These are phyloP conservation scores for Colletotrichum horii DNA, from an alignment of 2,329 filamentous ascomycete species.

Conservation along the genomic window DNA sequence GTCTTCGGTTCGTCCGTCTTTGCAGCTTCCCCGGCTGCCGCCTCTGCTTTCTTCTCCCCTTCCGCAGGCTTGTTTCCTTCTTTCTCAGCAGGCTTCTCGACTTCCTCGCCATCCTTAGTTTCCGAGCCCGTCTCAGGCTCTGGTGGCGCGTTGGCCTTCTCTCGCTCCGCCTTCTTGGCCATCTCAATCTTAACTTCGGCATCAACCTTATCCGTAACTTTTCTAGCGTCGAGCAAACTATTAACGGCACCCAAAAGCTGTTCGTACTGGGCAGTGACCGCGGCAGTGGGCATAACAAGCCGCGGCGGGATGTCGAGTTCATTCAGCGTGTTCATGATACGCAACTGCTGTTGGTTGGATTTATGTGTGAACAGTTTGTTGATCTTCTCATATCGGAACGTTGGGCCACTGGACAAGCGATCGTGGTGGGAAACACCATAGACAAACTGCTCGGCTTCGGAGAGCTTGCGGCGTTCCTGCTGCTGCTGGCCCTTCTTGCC, in stretches of 20 bases:
- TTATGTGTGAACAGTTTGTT: slow-evolving; percentile 81
- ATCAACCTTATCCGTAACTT: slow-evolving; percentile 77
- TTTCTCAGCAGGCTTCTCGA: not conserved
- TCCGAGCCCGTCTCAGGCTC: slow-evolving; percentile 5
- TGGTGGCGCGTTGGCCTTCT: slow-evolving; percentile 36
- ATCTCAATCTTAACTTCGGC: slow-evolving; percentile 69
- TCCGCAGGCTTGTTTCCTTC: not conserved
- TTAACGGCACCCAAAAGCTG: slow-evolving; percentile 71
- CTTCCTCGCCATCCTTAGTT: not conserved
- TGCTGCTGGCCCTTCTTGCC: slow-evolving; percentile 56
- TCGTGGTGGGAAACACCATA: slow-evolving; percentile 90
- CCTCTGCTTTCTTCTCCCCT: not conserved
- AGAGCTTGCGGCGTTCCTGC: slow-evolving; percentile 72
- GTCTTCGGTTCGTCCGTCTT: slow-evolving; percentile 8
- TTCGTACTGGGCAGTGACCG: slow-evolving; percentile 75
- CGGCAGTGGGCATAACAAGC: slow-evolving; percentile 76
- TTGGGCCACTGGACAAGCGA: slow-evolving; percentile 82
- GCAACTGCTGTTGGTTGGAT: slow-evolving; percentile 75
- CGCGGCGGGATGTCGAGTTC: slow-evolving; percentile 75
- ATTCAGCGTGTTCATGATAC: slow-evolving; percentile 74
- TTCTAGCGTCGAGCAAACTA: slow-evolving; percentile 73
- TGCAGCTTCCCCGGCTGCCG: not conserved
- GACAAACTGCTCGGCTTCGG: slow-evolving; percentile 74
- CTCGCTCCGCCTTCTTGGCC: slow-evolving; percentile 60
- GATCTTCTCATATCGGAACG: slow-evolving; percentile 86